These are phyloP conservation scores for Cupressus sempervirens DNA, from an alignment of 75 land plant species.

Conservation along the genomic window DNA sequence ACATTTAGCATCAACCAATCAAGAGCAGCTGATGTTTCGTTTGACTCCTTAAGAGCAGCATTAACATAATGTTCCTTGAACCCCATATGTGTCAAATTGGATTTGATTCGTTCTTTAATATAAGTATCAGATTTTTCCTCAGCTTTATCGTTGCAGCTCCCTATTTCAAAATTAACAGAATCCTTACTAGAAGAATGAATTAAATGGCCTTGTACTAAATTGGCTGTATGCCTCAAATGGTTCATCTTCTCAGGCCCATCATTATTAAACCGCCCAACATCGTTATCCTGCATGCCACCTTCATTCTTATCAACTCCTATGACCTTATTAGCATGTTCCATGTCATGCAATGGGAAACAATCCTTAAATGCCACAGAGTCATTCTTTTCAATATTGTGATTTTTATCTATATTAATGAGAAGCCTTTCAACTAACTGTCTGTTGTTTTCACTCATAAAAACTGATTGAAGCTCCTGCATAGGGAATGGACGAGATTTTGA, in stretches of 20 bases:
- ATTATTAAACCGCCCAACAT: not conserved
- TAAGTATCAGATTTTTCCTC: constrained; percentile 5
- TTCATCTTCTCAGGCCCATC: not conserved
- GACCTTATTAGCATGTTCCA: not conserved
- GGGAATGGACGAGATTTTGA: constrained; percentile 14
- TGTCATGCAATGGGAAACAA: constrained; percentile 1
- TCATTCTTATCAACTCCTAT: constrained; percentile 5
- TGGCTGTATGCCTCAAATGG: not conserved
- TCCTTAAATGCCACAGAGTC: not conserved
- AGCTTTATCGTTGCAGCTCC: not conserved
- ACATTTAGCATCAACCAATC: constrained; percentile 38
- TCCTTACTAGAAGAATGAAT: not conserved
- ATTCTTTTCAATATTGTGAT: not conserved
- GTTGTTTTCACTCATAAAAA: constrained; percentile 35
- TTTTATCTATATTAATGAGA: constrained; percentile 10
- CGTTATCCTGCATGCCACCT: not conserved
- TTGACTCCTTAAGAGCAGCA: constrained; percentile 19
- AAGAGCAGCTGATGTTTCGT: constrained; percentile 24
- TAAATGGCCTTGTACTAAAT: not conserved
- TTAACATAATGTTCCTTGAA: constrained; percentile 26
- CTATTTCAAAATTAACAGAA: not conserved
- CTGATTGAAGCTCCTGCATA: constrained; percentile 30
- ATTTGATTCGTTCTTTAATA: constrained; percentile 3
- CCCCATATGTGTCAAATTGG: constrained; percentile 20
- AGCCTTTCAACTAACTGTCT: constrained; percentile 30